Evolutionary conservation across 1,284 basidiomycete species (phyloP).

Genomic region (Ceratobasidium sp.): DNA sequence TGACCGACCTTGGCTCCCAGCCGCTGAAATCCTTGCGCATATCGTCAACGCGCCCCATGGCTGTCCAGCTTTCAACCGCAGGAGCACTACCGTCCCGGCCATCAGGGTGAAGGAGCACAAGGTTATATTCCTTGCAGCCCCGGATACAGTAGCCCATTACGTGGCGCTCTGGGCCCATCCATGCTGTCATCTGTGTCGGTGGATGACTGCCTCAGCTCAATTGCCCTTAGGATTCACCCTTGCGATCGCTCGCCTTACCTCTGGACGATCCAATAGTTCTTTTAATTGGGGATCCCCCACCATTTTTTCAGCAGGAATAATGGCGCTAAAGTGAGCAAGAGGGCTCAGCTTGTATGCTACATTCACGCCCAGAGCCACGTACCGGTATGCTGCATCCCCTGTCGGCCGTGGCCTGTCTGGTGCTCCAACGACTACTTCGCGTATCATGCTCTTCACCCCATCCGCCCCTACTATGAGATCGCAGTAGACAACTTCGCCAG

Average conservation of each 20-base stretch:
- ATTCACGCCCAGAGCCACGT: background rate
- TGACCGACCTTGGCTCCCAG: slow-evolving; percentile 45
- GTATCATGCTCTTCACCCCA: slow-evolving; percentile 61
- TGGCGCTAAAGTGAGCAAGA: slow-evolving; percentile 27
- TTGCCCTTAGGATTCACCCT: slow-evolving; percentile 6
- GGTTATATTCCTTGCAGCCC: slow-evolving; percentile 36
- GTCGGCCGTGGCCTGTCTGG: slow-evolving; percentile 54
- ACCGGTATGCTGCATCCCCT: slow-evolving; percentile 60
- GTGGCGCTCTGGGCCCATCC: slow-evolving; percentile 44
- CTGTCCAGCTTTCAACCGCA: slow-evolving; percentile 38
- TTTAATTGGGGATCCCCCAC: slow-evolving; percentile 41
- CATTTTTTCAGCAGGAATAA: slow-evolving; percentile 43
- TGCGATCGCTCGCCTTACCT: slow-evolving; percentile 2
- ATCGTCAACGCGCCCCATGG: slow-evolving; percentile 41
- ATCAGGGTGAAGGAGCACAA: slow-evolving; percentile 43
- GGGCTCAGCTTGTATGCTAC: background rate
- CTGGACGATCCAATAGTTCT: slow-evolving; percentile 40
- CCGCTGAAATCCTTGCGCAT: slow-evolving; percentile 42
- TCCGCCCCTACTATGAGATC: slow-evolving; percentile 65
- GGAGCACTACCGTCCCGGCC: slow-evolving; percentile 23
- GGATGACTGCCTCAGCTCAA: background rate
- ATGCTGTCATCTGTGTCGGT: slow-evolving; percentile 42
- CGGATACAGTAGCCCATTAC: slow-evolving; percentile 44
- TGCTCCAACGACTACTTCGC: slow-evolving; percentile 58
- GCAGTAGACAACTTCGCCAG: slow-evolving; percentile 54